A percentile compares a stretch with the other conserved stretches of the same genome.
phyloP scores from a whole-genome alignment of 2,329 filamentous ascomycete species.

The Alternaria gansuensis region DNA sequence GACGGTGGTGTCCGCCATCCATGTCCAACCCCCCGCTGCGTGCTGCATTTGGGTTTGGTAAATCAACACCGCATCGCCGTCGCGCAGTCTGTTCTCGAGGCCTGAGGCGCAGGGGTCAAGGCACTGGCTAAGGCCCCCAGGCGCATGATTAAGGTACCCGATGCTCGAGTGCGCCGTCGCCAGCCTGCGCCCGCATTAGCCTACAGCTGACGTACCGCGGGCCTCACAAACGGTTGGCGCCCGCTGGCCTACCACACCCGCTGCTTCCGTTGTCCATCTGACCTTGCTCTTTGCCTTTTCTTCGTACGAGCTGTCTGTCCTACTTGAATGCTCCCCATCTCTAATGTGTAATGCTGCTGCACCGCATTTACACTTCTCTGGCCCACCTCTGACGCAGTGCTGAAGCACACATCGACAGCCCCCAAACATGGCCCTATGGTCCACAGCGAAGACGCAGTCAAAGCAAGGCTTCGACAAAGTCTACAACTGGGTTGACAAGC shows the following conservation, averaged over 20 bases:
- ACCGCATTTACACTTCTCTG: conserved; percentile 31
- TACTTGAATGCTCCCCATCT: conserved; percentile 24
- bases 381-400: conserved; percentile 23
- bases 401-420: conserved; percentile 9
- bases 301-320: conserved; percentile 16
- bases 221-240: conserved; percentile 35
- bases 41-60: conserved; percentile 16
- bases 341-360: conserved; percentile 37
- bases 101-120: conserved; percentile 22
- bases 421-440: conserved; percentile 45
- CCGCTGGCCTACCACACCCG: conserved; percentile 34
- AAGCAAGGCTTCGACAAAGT: conserved; percentile 73
- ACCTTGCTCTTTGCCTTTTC: conserved; percentile 21
- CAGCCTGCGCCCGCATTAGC: conserved; percentile 30
- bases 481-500: conserved; percentile 72
- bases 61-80: conserved; percentile 25
- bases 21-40: conserved; percentile 10
- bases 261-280: conserved; percentile 22
- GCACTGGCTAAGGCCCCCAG: conserved; percentile 22
- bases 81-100: conserved; percentile 12
- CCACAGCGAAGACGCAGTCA: conserved; percentile 47
- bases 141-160: conserved; percentile 41
- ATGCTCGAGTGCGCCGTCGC: conserved; percentile 21
- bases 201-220: conserved; percentile 37
- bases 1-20: conserved; percentile 12